Conservation (phyloP, 1,284 basidiomycete genomes). For the Jaminaea rosea region DNA sequence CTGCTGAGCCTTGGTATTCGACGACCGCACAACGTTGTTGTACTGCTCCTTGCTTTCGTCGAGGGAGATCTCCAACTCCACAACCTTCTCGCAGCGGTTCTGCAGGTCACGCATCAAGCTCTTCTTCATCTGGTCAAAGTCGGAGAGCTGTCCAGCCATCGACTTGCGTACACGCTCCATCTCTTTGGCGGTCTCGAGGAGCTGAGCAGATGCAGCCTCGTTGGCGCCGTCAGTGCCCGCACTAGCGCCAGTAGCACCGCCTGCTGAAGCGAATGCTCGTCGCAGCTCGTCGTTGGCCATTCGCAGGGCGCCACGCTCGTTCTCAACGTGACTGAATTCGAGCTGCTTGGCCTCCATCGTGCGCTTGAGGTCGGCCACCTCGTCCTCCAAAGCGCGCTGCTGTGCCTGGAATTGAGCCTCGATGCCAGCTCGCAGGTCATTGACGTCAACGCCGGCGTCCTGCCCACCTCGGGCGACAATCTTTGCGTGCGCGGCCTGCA, state of each 20-base stretch:
- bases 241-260: too few species aligned
- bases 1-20: slow-evolving; percentile 94
- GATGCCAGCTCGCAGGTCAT: slow-evolving; percentile 73
- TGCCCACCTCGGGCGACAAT: slow-evolving; percentile 58
- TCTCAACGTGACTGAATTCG: slow-evolving; percentile 76
- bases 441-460: slow-evolving; percentile 47
- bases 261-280: slow-evolving; percentile 65
- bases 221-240: slow-evolving; percentile 56
- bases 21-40: slow-evolving; percentile 93
- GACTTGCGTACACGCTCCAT: slow-evolving; percentile 93
- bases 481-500: slow-evolving; percentile 99
- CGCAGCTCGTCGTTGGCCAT: slow-evolving; percentile 97
- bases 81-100: slow-evolving; percentile 99
- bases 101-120: slow-evolving; percentile 96
- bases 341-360: slow-evolving; percentile 77
- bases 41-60: slow-evolving; percentile 99
- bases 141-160: slow-evolving; percentile 89
- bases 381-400: slow-evolving; percentile 74
- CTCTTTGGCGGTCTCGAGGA: slow-evolving; percentile 92
- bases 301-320: slow-evolving; percentile 83
- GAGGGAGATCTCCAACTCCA: slow-evolving; percentile 96
- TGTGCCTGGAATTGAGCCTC: slow-evolving; percentile 87
- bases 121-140: slow-evolving; percentile 98
- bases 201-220: too few species aligned
- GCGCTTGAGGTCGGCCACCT: slow-evolving; percentile 80